phyloP scores from a whole-genome alignment of 2,329 filamentous ascomycete genomes.

The Aphanocladium album region DNA sequence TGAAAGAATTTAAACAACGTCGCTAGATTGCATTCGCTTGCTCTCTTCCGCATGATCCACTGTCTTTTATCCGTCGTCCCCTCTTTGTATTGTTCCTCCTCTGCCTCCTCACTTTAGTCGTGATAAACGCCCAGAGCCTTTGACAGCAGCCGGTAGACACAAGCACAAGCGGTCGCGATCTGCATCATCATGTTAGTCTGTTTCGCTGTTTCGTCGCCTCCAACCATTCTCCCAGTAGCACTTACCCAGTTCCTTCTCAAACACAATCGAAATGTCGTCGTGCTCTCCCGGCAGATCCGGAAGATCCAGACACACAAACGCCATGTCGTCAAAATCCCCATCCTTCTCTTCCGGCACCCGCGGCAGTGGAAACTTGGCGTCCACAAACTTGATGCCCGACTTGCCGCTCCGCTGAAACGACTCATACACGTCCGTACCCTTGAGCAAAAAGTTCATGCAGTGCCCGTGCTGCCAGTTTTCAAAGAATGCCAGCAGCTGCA shows the following conservation, averaged over 20 bases:
- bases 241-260: slow-evolving; percentile 74
- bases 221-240: neutral
- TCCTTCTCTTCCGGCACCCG: slow-evolving; percentile 50
- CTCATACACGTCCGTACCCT: slow-evolving; percentile 80
- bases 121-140: slow-evolving; percentile 37
- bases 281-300: slow-evolving; percentile 88
- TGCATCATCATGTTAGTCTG: slow-evolving; percentile 28
- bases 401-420: slow-evolving; percentile 59
- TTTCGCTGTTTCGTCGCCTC: neutral
- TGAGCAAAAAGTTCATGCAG: slow-evolving; percentile 84
- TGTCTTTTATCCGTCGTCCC: neutral
- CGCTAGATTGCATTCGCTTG: neutral
- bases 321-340: slow-evolving; percentile 53
- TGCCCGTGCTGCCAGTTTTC: slow-evolving; percentile 81
- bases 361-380: slow-evolving; percentile 86
- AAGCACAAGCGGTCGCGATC: slow-evolving; percentile 50
- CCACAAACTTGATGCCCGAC: slow-evolving; percentile 71
- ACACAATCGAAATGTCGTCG: slow-evolving; percentile 82
- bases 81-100: neutral
- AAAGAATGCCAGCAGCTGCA: slow-evolving; percentile 82
- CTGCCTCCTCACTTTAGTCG: neutral
- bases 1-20: neutral
- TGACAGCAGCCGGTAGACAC: slow-evolving; percentile 53
- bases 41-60: neutral
- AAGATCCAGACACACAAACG: slow-evolving; percentile 80